Percentiles rank a stretch among this genome's conserved stretches.
These are phyloP conservation scores for Pyrus pyrifolia DNA, from an alignment of 306 rosid genomes.

Conservation along the genomic window DNA sequence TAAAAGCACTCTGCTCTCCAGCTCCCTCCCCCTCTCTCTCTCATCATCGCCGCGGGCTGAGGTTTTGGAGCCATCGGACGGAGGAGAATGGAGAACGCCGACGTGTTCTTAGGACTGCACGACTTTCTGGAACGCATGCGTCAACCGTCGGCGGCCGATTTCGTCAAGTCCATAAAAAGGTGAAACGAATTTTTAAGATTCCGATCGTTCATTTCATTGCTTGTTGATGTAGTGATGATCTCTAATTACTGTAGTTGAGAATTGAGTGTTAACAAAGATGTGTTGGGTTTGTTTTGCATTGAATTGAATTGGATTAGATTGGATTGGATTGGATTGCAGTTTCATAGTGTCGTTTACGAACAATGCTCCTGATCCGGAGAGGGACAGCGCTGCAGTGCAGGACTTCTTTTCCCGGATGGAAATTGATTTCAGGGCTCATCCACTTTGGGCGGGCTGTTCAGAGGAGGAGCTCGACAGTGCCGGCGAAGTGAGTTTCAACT, in stretches of 20 bases:
- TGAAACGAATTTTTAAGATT: background rate
- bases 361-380: constrained; percentile 82
- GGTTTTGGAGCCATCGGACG: background rate
- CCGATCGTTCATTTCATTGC: background rate
- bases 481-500: constrained; percentile 69
- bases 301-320: background rate
- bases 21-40: background rate
- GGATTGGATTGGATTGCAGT: constrained; percentile 34
- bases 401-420: constrained; percentile 79
- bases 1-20: background rate
- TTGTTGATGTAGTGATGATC: background rate
- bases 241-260: background rate
- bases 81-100: constrained; percentile 73
- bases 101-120: constrained; percentile 80
- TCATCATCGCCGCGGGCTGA: background rate
- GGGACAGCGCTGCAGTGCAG: constrained; percentile 75
- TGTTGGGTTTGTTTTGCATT: background rate
- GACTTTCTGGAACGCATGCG: constrained; percentile 98
- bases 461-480: constrained; percentile 95
- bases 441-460: constrained; percentile 94
- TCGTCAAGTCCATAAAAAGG: constrained; percentile 97
- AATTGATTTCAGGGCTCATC: constrained; percentile 88
- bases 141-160: constrained; percentile 87
- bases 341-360: constrained; percentile 85
- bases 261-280: background rate